A percentile compares a stretch with the other conserved stretches of the same genome.
Evolutionary conservation across 257 asterid genomes (phyloP).

Genomic region (Ballota nigra): DNA sequence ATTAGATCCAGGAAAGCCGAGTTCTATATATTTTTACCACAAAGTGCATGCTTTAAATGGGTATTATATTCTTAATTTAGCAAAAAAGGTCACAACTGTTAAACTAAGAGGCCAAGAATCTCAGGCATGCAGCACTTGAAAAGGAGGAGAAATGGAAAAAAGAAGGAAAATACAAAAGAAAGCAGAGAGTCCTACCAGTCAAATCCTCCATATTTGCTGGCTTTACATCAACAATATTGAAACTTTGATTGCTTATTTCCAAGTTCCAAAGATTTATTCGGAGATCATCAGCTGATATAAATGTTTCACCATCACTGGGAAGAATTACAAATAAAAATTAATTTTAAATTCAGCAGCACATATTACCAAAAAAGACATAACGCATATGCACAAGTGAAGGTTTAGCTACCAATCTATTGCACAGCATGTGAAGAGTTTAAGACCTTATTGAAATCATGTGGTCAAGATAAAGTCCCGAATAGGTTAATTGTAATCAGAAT

Average conservation of each 20-base stretch:
- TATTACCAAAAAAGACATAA: neutral
- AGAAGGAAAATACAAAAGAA: neutral
- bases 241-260: constrained; percentile 95
- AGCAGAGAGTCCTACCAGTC: constrained; percentile 56
- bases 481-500: neutral
- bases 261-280: constrained; percentile 99
- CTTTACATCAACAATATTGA: constrained; percentile 96
- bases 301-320: constrained; percentile 94
- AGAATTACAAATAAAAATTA: constrained; percentile 26
- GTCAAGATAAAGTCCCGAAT: neutral
- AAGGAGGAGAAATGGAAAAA: neutral
- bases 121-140: too few species aligned
- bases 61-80: too few species aligned
- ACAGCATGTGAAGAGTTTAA: constrained; percentile 5
- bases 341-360: neutral
- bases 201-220: constrained; percentile 98
- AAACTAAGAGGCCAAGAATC: too few species aligned
- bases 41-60: too few species aligned
- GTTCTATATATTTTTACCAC: too few species aligned
- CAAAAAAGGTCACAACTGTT: too few species aligned
- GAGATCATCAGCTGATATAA: constrained; percentile 98
- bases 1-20: too few species aligned
- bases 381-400: neutral
- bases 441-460: neutral
- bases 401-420: constrained; percentile 17